Conservation (phyloP, 2,329 filamentous ascomycete genomes). For the Verticillium longisporum region DNA sequence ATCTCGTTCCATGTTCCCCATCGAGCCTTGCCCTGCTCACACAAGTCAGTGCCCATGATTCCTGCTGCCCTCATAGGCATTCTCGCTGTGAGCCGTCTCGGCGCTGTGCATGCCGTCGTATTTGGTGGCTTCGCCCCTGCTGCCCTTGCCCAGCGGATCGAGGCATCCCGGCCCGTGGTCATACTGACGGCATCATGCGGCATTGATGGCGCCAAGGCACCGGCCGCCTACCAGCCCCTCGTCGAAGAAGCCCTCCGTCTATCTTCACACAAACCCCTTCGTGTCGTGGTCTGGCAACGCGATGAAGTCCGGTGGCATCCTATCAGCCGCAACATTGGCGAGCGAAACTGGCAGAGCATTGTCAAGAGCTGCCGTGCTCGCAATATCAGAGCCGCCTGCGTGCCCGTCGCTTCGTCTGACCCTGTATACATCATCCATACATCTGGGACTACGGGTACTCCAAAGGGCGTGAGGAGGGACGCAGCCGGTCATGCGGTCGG, state of each 20-base stretch:
- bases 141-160: constrained; percentile 82
- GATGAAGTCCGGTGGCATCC: constrained; percentile 69
- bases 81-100: constrained; percentile 72
- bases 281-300: constrained; percentile 78
- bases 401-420: constrained; percentile 72
- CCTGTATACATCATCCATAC: constrained; percentile 89
- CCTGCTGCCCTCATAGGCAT: constrained; percentile 82
- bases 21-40: background rate
- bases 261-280: constrained; percentile 63
- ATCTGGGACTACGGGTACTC: constrained; percentile 72
- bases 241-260: constrained; percentile 66
- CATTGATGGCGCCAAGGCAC: constrained; percentile 78
- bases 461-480: constrained; percentile 78
- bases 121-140: constrained; percentile 85
- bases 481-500: constrained; percentile 85
- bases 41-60: constrained; percentile 78
- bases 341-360: constrained; percentile 74
- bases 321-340: constrained; percentile 57
- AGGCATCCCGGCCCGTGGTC: constrained; percentile 66
- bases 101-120: constrained; percentile 84
- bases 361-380: constrained; percentile 63
- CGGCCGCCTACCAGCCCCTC: constrained; percentile 69
- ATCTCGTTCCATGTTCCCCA: background rate
- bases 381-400: constrained; percentile 63
- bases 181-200: constrained; percentile 89